Conservation (phyloP, 345 rosid genomes). For the Xanthoceras sorbifolium region DNA sequence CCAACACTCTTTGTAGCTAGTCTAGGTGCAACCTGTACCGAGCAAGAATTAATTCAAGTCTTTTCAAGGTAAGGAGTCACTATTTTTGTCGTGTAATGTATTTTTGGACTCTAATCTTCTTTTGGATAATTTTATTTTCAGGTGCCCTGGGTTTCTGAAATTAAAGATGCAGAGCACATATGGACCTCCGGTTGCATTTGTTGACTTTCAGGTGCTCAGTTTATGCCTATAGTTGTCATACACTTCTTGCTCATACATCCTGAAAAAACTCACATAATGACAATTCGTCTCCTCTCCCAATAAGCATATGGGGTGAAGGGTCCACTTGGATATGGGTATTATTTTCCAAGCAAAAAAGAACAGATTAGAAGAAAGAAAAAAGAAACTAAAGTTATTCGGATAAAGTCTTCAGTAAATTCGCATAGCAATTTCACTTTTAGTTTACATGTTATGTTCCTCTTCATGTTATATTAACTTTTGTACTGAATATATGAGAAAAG, state of each 20-base stretch:
- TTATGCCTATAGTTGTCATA: background rate
- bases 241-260: background rate
- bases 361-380: background rate
- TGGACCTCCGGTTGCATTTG: slow-evolving; percentile 85
- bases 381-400: background rate
- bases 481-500: background rate
- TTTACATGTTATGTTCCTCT: background rate
- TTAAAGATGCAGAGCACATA: slow-evolving; percentile 81
- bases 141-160: slow-evolving; percentile 85
- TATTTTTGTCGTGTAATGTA: slow-evolving; percentile 9
- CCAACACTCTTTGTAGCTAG: slow-evolving; percentile 89
- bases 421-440: background rate
- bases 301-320: background rate
- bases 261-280: background rate
- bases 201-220: slow-evolving; percentile 75
- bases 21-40: slow-evolving; percentile 79
- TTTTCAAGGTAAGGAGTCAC: slow-evolving; percentile 63
- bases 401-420: background rate
- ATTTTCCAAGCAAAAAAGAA: background rate
- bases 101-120: slow-evolving; percentile 4
- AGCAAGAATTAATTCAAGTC: slow-evolving; percentile 75
- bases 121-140: slow-evolving; percentile 20
- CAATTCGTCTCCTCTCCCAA: background rate
- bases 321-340: background rate
- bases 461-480: background rate